Evolutionary conservation across 495 filamentous ascomycete genomes (phyloP).

Genomic region (Podospora conica): DNA sequence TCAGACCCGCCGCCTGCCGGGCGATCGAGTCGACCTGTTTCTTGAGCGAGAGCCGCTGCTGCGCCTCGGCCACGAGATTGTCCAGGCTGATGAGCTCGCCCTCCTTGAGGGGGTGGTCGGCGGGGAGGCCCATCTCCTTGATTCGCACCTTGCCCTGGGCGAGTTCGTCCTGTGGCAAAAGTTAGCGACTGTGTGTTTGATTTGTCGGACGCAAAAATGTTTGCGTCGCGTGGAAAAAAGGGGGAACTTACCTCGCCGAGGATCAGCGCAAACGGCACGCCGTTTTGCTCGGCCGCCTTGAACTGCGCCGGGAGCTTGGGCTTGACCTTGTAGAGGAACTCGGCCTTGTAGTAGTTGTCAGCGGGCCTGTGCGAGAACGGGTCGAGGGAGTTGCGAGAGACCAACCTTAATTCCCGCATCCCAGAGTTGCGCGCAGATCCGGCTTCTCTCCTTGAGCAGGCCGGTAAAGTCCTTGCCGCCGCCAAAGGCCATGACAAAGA

Average conservation of each 20-base stretch:
- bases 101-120: constrained; percentile 45
- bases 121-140: constrained; percentile 43
- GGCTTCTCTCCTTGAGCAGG: constrained; percentile 11
- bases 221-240: neutral
- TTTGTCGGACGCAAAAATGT: neutral
- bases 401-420: constrained; percentile 54
- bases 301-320: constrained; percentile 74
- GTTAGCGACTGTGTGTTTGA: neutral
- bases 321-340: constrained; percentile 76
- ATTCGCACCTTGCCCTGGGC: constrained; percentile 68
- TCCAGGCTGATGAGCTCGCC: constrained; percentile 50
- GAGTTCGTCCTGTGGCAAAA: constrained; percentile 52
- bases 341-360: constrained; percentile 42
- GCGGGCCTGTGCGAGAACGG: neutral
- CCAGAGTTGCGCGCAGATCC: constrained; percentile 49
- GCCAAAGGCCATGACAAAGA: constrained; percentile 89
- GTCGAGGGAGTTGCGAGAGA: neutral
- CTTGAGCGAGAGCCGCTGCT: constrained; percentile 31
- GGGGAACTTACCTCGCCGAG: constrained; percentile 51
- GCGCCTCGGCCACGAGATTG: constrained; percentile 57
- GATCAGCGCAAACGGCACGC: constrained; percentile 71
- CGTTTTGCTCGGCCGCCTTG: constrained; percentile 59
- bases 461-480: constrained; percentile 61
- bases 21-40: constrained; percentile 33
- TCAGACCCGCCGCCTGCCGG: constrained; percentile 33